These are phyloP conservation scores for Trichosporon sp. DNA, from an alignment of 1,284 basidiomycete species.

Conservation along the genomic window DNA sequence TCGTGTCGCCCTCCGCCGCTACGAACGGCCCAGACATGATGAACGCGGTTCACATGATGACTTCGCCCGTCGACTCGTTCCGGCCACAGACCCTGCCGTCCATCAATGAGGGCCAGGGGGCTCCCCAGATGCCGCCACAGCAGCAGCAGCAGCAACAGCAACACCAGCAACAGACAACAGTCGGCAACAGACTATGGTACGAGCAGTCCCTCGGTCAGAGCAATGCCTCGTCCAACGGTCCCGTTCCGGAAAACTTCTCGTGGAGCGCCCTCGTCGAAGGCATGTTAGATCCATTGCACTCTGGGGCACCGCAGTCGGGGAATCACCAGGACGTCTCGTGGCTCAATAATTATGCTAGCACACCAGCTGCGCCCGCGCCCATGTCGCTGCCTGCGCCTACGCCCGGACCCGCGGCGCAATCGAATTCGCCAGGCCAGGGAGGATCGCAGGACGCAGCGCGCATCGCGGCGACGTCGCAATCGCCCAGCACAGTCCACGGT, in stretches of 20 bases:
- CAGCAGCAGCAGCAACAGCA: constrained; percentile 14
- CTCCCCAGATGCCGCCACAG: background rate
- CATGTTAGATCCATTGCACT: constrained; percentile 25
- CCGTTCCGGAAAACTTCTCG: constrained; percentile 22
- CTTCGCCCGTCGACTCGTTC: constrained; percentile 30
- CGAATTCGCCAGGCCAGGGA: background rate
- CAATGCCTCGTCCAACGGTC: constrained; percentile 10
- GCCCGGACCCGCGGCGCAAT: background rate
- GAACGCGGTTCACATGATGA: constrained; percentile 22
- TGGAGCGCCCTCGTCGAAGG: constrained; percentile 34
- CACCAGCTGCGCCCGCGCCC: constrained; percentile 17
- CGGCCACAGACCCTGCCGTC: constrained; percentile 19
- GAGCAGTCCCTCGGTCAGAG: background rate
- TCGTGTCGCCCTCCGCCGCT: constrained; percentile 5
- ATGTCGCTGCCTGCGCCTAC: constrained; percentile 14
- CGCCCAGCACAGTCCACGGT: constrained; percentile 2
- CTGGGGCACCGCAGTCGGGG: constrained; percentile 20
- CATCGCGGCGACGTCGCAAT: constrained; percentile 4
- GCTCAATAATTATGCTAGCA: constrained; percentile 23
- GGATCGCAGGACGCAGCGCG: constrained; percentile 5
- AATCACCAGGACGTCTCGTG: constrained; percentile 26
- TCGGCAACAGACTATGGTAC: constrained; percentile 20
- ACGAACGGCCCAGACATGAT: constrained; percentile 21
- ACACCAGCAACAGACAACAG: background rate
- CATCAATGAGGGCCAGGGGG: constrained; percentile 17